Evolutionary conservation across 176 grass and related monocot genomes (phyloP).

Genomic region (Otatea glauca): DNA sequence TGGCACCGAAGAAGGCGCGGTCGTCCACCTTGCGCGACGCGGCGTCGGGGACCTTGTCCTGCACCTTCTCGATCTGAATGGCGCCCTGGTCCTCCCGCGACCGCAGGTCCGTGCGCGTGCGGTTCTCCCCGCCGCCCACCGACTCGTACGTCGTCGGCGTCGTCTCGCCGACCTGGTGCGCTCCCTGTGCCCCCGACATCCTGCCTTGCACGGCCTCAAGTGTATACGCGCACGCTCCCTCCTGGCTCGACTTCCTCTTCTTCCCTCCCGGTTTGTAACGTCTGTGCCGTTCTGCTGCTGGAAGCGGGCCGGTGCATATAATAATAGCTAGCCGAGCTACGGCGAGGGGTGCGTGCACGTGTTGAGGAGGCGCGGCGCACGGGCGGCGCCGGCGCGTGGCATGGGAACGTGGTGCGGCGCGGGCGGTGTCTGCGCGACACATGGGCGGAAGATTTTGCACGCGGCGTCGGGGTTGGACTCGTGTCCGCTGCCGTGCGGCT

Average conservation of each 20-base stretch:
- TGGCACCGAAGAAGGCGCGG: conserved; percentile 41
- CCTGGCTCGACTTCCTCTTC: background rate
- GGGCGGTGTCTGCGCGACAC: background rate
- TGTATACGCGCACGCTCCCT: background rate
- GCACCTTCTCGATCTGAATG: conserved; percentile 69
- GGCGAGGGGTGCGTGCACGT: background rate
- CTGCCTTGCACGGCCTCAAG: background rate
- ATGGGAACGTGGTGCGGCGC: conserved; percentile 15
- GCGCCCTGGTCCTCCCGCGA: conserved; percentile 62
- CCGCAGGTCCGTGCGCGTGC: conserved; percentile 51
- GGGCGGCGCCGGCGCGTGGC: conserved; percentile 14
- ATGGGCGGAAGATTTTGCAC: background rate
- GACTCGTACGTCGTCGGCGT: conserved; percentile 73
- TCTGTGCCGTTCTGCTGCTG: background rate
- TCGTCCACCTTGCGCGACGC: conserved; percentile 38
- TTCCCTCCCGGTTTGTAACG: background rate
- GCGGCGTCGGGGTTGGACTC: conserved; percentile 9
- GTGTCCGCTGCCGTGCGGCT: conserved; percentile 37
- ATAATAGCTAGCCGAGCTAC: conserved; percentile 6
- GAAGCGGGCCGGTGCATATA: background rate
- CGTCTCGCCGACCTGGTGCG: conserved; percentile 48
- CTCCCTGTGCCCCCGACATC: conserved; percentile 66
- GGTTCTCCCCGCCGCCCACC: conserved; percentile 62
- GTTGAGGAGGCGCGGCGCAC: background rate
- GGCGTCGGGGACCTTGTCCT: conserved; percentile 65